Base-by-base conservation (phyloP, 345 rosid genomes). In the Rhodomyrtus tomentosa region DNA sequence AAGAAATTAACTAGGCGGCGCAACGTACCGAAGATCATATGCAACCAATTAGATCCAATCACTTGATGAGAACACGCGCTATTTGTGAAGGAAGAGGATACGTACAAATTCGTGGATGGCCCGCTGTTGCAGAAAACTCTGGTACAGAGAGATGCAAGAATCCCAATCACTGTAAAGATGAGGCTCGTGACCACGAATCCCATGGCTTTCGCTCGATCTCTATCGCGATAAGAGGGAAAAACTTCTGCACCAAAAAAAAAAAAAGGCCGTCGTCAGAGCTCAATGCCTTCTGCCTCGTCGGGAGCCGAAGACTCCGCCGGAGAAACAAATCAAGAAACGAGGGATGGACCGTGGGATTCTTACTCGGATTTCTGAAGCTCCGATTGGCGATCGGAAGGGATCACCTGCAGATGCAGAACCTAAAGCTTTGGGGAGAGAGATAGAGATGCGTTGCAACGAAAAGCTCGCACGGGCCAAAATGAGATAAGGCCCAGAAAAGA, bases 111-210 rank as follows among this genome's bases (percentile, higher is more conserved):
- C 18, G 99, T 83, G 82, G 99, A 91, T 55, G 99, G 96, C 32
- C 99, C 98, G 88, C 90, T 89, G 88, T 92, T 93, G 93, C 93
- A 98, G 92, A 98, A 96, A 82, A 96, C 94, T 93, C 96, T 92
- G 85, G 92, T 91, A 86, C 98, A 95, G 81, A 98, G 85, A 5
- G 95, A 91, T 16, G 92, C 93, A 81, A 98, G 91, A 68, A 98
- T 86, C 86, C 99, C 99, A 87, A 94, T 86, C 90, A 94, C 94
- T 10, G 84, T 87, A 89, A 96, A 98, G 55, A 96, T 93, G 84
- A 95, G 89, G 82, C 94, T 93, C 81, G 98, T 98, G 38, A 95
- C 90, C 40, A 98, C 82, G 86, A 98, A 98, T 81, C 99, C 99
- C 99, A 98, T 96, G 55, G 62, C 1, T 72, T 84, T 22, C 82